Evolutionary conservation across 768 basidiomycete species (phyloP).

Genomic region (Naematelia encephala): DNA sequence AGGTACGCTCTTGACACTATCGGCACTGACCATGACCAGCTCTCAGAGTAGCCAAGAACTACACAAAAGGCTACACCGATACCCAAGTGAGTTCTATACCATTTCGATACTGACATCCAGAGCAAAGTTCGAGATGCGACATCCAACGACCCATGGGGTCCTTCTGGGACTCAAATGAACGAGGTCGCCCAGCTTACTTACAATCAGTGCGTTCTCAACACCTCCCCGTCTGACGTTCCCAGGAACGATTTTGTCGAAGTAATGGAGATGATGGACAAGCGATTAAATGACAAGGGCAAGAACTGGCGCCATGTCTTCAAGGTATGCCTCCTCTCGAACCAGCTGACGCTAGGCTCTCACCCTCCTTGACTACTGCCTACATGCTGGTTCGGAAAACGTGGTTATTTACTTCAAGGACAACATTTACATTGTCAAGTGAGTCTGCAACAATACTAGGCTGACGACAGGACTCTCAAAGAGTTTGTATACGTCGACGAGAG

Average conservation of each 20-base stretch:
- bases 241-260: slow-evolving; percentile 97
- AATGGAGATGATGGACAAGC: slow-evolving; percentile 99
- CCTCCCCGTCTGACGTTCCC: not conserved
- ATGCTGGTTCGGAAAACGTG: slow-evolving; percentile 96
- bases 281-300: slow-evolving; percentile 93
- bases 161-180: slow-evolving; percentile 97
- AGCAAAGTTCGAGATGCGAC: slow-evolving; percentile 95
- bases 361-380: slow-evolving; percentile 89
- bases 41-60: slow-evolving; percentile 86
- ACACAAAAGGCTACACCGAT: slow-evolving; percentile 84
- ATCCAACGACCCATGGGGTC: slow-evolving; percentile 97
- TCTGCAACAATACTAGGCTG: not conserved
- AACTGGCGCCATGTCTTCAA: slow-evolving; percentile 99
- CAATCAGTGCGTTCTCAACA: slow-evolving; percentile 70
- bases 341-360: slow-evolving; percentile 64
- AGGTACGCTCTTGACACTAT: slow-evolving; percentile 26
- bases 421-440: slow-evolving; percentile 84
- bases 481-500: slow-evolving; percentile 96
- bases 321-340: slow-evolving; percentile 53
- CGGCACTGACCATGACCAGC: slow-evolving; percentile 53
- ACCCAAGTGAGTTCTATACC: slow-evolving; percentile 37
- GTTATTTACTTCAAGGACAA: slow-evolving; percentile 98
- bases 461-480: slow-evolving; percentile 77
- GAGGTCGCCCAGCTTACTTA: slow-evolving; percentile 95
- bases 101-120: slow-evolving; percentile 53